Percentiles rank a stretch among this genome's conserved stretches.
Conservation (phyloP, 495 filamentous ascomycete genomes). For the Sordaria brevicollis region DNA sequence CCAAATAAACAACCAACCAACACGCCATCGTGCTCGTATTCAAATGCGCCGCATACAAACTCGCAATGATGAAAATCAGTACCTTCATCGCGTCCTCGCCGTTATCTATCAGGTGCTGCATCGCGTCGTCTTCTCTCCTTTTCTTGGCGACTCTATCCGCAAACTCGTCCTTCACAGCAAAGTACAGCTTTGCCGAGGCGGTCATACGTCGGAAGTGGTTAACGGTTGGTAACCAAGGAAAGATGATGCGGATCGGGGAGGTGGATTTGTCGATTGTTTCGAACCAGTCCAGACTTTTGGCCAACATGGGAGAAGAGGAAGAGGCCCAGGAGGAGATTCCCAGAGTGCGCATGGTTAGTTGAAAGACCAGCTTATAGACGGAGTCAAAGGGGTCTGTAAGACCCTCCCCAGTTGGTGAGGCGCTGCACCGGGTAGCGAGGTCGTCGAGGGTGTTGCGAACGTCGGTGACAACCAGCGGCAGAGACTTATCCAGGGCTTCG, state of each 20-base stretch:
- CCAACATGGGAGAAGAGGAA: constrained; percentile 21
- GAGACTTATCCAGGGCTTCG: constrained; percentile 21
- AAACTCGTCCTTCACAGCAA: constrained; percentile 28
- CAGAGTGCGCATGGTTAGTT: constrained; percentile 30
- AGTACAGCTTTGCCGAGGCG: constrained; percentile 28
- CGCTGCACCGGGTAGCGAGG: neutral
- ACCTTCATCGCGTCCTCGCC: constrained; percentile 18
- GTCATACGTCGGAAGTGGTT: constrained; percentile 17
- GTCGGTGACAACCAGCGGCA: constrained; percentile 23
- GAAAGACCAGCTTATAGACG: constrained; percentile 32
- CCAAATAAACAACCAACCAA: constrained; percentile 29
- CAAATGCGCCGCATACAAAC: constrained; percentile 13
- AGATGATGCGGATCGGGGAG: constrained; percentile 26
- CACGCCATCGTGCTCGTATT: constrained; percentile 38
- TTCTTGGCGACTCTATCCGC: constrained; percentile 27
- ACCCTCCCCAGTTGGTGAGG: constrained; percentile 9
- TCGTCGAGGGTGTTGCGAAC: constrained; percentile 15
- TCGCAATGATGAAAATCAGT: constrained; percentile 18
- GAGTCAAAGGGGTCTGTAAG: constrained; percentile 31
- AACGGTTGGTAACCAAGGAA: constrained; percentile 31
- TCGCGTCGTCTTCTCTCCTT: constrained; percentile 30
- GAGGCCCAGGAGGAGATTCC: constrained; percentile 31
- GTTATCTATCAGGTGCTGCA: constrained; percentile 31
- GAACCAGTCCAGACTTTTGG: constrained; percentile 23
- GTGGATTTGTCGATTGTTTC: constrained; percentile 22